Base-by-base conservation (phyloP, 192 early-diverging fungal species). In the Funneliformis mosseae region DNA sequence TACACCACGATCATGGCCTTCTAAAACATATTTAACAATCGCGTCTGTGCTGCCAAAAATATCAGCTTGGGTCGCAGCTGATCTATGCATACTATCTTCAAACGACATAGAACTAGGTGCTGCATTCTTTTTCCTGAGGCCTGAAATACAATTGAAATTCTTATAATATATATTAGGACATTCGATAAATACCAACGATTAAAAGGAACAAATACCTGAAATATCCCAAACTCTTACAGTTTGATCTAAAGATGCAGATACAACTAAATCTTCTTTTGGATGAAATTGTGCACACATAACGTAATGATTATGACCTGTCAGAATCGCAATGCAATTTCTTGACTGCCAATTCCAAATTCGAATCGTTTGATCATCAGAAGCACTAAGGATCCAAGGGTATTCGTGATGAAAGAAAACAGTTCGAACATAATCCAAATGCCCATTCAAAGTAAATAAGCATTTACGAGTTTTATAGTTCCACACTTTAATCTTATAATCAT, bases 301-400 rank as follows among this genome's bases (percentile, higher is more conserved):
- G 83, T 98, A 99, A 88, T 99, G 97, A 81, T 96, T 97, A 86
- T 99, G 98, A 6, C 98, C 98, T 0, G 98, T 97, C 45, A 99
- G 87, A 67, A 98, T 96, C 39, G 96, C 96, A 79, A 99, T 98
- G 81, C 97, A 98, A 84, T 93, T 97, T 73, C 97, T 89, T 42
- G 96, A 97, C 85, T 99, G 98, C 98, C 98, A 99, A 89, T 99
- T 99, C 98, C 98, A 99, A 75, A 99, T 98, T 69, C 98, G 95
- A 80, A 98, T 97, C 8, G 98, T 98, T 83, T 99, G 97, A 86
- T 99, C 98, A 81, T 99, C 98, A 8, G 96, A 97, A 73, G 94
- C 94, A 78, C 90, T 93, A 79, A 98, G 92, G 74, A 99, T 98
- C 98, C 98, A 99, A 42, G 98, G 98, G 81, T 93, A 92, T 85